Conservation (phyloP, 805 yeast species). For the Barnettozyma populi region DNA sequence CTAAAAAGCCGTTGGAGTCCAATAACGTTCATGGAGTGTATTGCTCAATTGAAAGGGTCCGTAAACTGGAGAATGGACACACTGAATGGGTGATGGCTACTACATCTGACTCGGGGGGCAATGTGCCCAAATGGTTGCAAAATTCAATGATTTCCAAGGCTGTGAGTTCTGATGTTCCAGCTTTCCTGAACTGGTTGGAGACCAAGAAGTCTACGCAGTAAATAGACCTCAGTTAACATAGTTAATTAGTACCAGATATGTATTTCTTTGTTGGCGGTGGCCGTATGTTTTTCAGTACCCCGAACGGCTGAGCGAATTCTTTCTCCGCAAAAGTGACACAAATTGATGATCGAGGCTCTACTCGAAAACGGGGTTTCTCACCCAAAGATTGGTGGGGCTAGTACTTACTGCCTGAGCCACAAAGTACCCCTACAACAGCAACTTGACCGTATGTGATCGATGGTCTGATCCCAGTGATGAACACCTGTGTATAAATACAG, state of each 20-base stretch:
- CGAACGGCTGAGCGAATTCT: slow-evolving; percentile 5
- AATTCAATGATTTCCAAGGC: slow-evolving; percentile 34
- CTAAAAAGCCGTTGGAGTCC: slow-evolving; percentile 21
- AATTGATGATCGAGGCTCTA: background rate
- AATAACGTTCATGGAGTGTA: slow-evolving; percentile 30
- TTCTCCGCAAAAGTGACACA: slow-evolving; percentile 7
- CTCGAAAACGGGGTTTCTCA: background rate
- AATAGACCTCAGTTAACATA: background rate
- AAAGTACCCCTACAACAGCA: too few relatives aligned
- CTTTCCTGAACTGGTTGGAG: slow-evolving; percentile 27
- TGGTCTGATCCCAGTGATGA: background rate
- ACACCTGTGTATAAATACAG: background rate
- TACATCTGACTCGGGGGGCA: slow-evolving; percentile 35
- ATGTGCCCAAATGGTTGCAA: slow-evolving; percentile 36
- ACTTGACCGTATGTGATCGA: too few relatives aligned
- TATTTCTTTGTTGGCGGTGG: background rate
- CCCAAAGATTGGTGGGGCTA: background rate
- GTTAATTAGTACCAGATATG: background rate
- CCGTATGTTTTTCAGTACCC: background rate
- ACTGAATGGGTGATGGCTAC: slow-evolving; percentile 36
- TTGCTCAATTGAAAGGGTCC: slow-evolving; percentile 31
- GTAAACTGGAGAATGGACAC: slow-evolving; percentile 13
- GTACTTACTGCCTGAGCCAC: background rate
- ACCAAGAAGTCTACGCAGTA: background rate
- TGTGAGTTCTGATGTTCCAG: slow-evolving; percentile 35